Percentiles rank a stretch among this genome's conserved stretches.
phyloP scores from a whole-genome alignment of 768 basidiomycete genomes.

The Lentinus brumalis region DNA sequence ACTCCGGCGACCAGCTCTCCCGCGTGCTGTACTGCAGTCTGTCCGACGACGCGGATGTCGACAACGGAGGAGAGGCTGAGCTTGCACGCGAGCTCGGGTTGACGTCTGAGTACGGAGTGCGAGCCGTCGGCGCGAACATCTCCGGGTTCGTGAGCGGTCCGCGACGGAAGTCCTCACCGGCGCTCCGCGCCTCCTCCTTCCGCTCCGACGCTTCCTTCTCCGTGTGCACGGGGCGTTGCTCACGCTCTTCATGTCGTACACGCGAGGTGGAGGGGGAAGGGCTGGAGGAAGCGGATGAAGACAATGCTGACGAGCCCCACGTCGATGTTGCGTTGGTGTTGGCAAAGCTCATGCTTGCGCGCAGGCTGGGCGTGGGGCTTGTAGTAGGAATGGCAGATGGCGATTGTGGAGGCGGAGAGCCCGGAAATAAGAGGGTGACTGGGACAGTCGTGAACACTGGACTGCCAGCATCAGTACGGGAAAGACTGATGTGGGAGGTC shows the following conservation, averaged over 20 bases:
- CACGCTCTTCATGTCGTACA: not conserved
- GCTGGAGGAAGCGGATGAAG: not conserved
- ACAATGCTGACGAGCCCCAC: not conserved
- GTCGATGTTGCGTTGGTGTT: conserved; percentile 6
- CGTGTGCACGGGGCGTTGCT: not conserved
- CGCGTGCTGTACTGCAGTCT: not conserved
- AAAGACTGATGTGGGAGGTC: not conserved
- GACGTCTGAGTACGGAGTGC: not conserved
- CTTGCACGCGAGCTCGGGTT: no score
- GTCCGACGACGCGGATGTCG: not conserved
- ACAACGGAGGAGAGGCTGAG: no score
- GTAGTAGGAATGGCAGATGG: no score
- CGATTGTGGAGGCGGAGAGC: not conserved
- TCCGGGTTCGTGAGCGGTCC: not conserved
- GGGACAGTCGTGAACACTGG: not conserved
- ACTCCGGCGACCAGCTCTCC: conserved; percentile 3
- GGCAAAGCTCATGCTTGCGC: conserved; percentile 4
- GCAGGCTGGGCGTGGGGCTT: not conserved
- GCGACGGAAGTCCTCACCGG: not conserved
- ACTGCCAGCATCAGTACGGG: not conserved
- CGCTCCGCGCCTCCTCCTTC: not conserved
- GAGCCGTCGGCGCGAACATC: not conserved
- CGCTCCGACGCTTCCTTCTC: not conserved
- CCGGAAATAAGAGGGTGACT: not conserved
- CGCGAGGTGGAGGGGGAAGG: not conserved